Percentiles rank a stretch among this genome's conserved stretches.
Evolutionary conservation across 2,329 filamentous ascomycete species (phyloP).

Genomic region (Fusarium mexicanum): DNA sequence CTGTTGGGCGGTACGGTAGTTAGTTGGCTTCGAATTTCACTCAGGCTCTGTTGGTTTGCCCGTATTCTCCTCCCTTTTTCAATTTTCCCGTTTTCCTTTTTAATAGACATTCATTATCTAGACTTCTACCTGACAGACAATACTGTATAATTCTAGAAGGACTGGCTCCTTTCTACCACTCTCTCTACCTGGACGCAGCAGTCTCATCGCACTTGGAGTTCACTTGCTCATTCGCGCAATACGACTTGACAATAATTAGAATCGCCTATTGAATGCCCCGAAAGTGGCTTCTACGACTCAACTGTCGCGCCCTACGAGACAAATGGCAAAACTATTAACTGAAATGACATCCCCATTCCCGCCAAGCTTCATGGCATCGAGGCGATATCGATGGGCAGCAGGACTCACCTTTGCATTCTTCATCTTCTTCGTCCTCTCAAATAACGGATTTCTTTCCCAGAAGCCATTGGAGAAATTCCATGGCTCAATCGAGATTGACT

Average conservation of each 20-base stretch:
- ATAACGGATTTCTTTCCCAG: not conserved
- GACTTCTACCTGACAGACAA: not conserved
- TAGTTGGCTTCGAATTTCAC: not conserved
- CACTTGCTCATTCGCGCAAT: not conserved
- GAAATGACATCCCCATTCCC: not conserved
- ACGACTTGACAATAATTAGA: not conserved
- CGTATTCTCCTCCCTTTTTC: no score
- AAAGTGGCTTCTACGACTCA: no score
- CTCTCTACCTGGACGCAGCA: not conserved
- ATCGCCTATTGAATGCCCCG: no score
- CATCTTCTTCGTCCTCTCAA: not conserved
- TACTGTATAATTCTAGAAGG: not conserved
- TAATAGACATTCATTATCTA: not conserved
- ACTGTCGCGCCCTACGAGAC: not conserved
- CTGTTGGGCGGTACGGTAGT: not conserved
- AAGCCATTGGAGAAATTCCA: not conserved
- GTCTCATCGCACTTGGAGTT: not conserved
- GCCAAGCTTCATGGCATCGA: rapidly evolving
- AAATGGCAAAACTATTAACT: not conserved
- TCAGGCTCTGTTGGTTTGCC: no score
- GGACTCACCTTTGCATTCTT: not conserved
- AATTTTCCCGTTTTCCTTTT: not conserved
- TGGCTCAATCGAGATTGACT: not conserved
- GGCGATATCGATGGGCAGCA: not conserved
- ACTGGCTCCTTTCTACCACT: not conserved